These are phyloP conservation scores for Nakataea oryzae DNA, from an alignment of 2,329 filamentous ascomycete genomes.

Conservation along the genomic window DNA sequence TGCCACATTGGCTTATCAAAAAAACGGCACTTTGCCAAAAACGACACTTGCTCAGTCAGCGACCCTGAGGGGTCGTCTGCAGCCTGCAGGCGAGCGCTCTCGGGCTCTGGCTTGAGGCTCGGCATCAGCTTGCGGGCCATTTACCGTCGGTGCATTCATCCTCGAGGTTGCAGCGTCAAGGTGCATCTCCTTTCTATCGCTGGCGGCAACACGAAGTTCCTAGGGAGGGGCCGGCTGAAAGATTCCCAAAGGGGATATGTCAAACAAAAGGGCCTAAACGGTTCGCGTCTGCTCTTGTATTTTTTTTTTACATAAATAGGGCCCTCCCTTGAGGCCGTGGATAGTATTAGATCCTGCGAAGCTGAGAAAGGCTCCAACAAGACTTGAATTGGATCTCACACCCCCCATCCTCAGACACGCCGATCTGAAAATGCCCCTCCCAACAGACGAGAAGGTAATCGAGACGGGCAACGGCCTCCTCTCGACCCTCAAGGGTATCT, in stretches of 20 bases:
- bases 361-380: no score
- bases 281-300: no score
- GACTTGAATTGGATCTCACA: not conserved
- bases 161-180: not conserved
- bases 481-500: slow-evolving; percentile 23
- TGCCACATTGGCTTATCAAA: no score
- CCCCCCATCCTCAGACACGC: not conserved
- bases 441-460: slow-evolving; percentile 24
- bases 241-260: not conserved
- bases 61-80: not conserved
- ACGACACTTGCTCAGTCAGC: not conserved
- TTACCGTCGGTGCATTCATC: not conserved
- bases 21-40: no score
- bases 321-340: no score
- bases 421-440: slow-evolving; percentile 31
- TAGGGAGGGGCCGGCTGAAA: not conserved
- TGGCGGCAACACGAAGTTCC: not conserved
- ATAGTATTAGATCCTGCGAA: not conserved
- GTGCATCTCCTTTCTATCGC: not conserved
- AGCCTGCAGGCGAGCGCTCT: not conserved
- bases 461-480: slow-evolving; percentile 24
- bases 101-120: no score
- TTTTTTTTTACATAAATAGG: not conserved
- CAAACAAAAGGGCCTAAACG: not conserved
- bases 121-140: not conserved